These are phyloP conservation scores for Starmerella stigmatis DNA, from an alignment of 805 yeast genomes.

Conservation along the genomic window DNA sequence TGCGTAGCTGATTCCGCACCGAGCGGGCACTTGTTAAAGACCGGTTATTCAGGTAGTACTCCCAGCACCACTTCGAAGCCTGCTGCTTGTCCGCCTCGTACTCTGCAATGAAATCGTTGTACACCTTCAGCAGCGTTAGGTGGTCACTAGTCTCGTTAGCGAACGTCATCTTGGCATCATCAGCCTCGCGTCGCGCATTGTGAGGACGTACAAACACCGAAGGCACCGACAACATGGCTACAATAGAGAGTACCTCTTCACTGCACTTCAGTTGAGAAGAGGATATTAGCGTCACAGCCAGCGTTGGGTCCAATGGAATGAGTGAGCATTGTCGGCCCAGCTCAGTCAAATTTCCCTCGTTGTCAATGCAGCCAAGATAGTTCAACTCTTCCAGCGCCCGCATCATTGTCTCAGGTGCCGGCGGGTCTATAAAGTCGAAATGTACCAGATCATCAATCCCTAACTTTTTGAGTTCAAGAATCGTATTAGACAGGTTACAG, in stretches of 20 bases:
- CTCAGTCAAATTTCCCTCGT: conserved; percentile 82
- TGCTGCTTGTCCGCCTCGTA: conserved; percentile 6
- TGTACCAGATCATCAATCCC: conserved; percentile 95
- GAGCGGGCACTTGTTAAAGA: conserved; percentile 77
- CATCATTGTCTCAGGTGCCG: conserved; percentile 99
- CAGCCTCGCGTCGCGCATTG: conserved; percentile 76
- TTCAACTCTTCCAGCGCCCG: conserved; percentile 92
- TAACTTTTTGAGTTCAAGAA: conserved; percentile 80
- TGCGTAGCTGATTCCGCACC: conserved; percentile 70
- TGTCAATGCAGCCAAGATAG: conserved; percentile 78
- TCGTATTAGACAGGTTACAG: conserved; percentile 83
- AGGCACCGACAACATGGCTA: conserved; percentile 86
- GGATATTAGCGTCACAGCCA: conserved; percentile 85
- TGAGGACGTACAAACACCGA: conserved; percentile 91
- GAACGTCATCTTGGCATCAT: conserved; percentile 75
- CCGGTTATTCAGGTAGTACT: conserved; percentile 73
- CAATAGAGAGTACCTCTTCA: conserved; percentile 76
- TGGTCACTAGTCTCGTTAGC: conserved; percentile 96
- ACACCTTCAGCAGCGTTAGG: conserved; percentile 78
- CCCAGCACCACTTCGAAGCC: conserved; percentile 75
- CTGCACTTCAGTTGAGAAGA: conserved; percentile 80
- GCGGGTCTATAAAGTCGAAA: conserved; percentile 98
- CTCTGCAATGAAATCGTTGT: conserved; percentile 53
- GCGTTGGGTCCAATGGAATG: conserved; percentile 91
- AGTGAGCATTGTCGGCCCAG: conserved; percentile 83